A percentile compares a stretch with the other conserved stretches of the same genome.
Evolutionary conservation across 176 grass and related monocot species (phyloP).

Genomic region (Lolium perenne): DNA sequence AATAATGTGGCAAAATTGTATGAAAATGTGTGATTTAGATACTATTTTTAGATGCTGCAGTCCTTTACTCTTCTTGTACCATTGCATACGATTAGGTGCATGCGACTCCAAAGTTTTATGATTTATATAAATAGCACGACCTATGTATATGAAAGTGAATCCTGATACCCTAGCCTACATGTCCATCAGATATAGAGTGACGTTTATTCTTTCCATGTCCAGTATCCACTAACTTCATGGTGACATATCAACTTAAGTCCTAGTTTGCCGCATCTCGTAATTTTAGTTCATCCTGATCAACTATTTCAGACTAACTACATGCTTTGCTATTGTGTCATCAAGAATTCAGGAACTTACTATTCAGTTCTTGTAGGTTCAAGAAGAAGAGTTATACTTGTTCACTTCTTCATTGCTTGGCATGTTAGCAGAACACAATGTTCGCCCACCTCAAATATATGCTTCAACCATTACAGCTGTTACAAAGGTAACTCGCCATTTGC

Average conservation of each 20-base stretch:
- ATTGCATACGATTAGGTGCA: background rate
- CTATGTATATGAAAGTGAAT: constrained; percentile 4
- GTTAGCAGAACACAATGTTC: constrained; percentile 77
- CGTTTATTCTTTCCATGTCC: background rate
- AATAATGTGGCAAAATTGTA: background rate
- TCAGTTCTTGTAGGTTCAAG: constrained; percentile 68
- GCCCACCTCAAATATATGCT: constrained; percentile 76
- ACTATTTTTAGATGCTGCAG: constrained; percentile 27
- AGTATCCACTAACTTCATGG: background rate
- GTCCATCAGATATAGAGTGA: background rate
- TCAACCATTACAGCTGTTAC: constrained; percentile 69
- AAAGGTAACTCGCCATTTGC: constrained; percentile 56
- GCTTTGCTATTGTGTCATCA: constrained; percentile 10
- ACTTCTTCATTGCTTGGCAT: constrained; percentile 94
- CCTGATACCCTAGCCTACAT: background rate
- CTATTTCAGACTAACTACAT: constrained; percentile 13
- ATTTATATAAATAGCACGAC: constrained; percentile 10
- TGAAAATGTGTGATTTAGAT: background rate
- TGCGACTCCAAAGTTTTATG: background rate
- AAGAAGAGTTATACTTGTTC: constrained; percentile 88
- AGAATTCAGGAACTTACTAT: constrained; percentile 27
- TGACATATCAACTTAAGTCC: constrained; percentile 17
- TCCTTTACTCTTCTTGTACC: constrained; percentile 20
- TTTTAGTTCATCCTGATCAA: constrained; percentile 14
- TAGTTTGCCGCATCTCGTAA: constrained; percentile 22